Evolutionary conservation across 2,329 filamentous ascomycete species (phyloP).

Genomic region (Fusarium napiforme): DNA sequence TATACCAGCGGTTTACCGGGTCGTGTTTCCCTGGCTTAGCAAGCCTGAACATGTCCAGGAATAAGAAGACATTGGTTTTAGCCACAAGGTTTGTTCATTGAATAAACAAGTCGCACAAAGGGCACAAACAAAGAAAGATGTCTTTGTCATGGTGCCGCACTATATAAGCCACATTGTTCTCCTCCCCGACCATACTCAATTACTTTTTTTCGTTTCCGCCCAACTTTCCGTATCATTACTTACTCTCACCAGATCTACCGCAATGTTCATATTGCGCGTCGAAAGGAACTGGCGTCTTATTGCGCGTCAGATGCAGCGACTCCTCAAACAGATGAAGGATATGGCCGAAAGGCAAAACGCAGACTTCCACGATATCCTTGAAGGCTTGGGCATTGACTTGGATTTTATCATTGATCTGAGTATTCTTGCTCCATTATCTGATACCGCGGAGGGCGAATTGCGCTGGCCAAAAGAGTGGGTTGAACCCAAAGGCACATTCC

Average conservation of each 20-base stretch:
- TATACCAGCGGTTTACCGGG: rapidly evolving
- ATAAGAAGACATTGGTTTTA: rapidly evolving
- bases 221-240: background rate
- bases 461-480: background rate
- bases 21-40: rapidly evolving
- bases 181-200: rapidly evolving
- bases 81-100: background rate
- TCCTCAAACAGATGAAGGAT: background rate
- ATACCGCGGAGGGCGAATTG: background rate
- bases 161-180: background rate
- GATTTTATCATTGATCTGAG: background rate
- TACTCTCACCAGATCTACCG: too few relatives aligned
- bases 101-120: background rate
- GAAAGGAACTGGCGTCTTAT: background rate
- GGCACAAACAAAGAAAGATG: background rate
- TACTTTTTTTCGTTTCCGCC: background rate
- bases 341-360: background rate
- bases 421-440: background rate
- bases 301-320: background rate
- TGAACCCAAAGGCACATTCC: background rate
- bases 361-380: background rate
- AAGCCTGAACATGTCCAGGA: background rate
- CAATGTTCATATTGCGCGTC: background rate
- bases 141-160: background rate
- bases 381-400: background rate